Percentiles rank a stretch among this genome's conserved stretches.
These are phyloP conservation scores for Tetradesmus obliquus DNA, from an alignment of 139 green algal genomes.

Conservation along the genomic window DNA sequence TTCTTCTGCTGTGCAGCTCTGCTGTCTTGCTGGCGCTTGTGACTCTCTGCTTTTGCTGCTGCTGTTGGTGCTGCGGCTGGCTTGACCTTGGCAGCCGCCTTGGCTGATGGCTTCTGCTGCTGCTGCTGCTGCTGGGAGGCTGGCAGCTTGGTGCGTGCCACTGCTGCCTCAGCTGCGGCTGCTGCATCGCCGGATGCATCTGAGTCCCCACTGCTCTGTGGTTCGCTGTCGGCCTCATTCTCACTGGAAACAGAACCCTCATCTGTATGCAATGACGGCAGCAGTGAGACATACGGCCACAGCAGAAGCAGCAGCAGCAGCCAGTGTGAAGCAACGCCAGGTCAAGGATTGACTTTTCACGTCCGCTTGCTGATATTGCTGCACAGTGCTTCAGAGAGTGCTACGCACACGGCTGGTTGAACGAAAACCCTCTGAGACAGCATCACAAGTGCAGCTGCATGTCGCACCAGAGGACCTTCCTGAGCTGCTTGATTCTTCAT, in stretches of 20 bases:
- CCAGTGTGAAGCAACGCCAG: background rate
- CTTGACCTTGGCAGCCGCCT: background rate
- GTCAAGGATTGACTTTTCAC: no score
- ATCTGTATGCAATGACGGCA: background rate
- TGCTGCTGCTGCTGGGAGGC: background rate
- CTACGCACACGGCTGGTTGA: background rate
- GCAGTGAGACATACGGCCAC: background rate
- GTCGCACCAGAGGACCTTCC: background rate
- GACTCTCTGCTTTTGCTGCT: background rate
- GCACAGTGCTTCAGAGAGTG: background rate
- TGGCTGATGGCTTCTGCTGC: background rate
- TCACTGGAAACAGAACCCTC: background rate
- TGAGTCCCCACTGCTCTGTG: background rate
- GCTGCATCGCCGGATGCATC: background rate
- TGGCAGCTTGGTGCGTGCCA: background rate
- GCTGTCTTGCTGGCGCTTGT: background rate
- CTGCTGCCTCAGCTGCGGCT: background rate
- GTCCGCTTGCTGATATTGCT: no score
- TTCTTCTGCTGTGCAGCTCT: background rate
- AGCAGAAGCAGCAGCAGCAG: background rate
- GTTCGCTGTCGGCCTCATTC: background rate
- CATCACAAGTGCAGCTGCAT: background rate
- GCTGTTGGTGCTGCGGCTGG: background rate
- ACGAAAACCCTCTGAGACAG: background rate
- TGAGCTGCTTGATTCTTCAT: conserved; percentile 29